Evolutionary conservation across 2,329 filamentous ascomycete species (phyloP), one percentile per base, ranked within the genome.

Genomic region (Bipolaris zeicola): DNA sequence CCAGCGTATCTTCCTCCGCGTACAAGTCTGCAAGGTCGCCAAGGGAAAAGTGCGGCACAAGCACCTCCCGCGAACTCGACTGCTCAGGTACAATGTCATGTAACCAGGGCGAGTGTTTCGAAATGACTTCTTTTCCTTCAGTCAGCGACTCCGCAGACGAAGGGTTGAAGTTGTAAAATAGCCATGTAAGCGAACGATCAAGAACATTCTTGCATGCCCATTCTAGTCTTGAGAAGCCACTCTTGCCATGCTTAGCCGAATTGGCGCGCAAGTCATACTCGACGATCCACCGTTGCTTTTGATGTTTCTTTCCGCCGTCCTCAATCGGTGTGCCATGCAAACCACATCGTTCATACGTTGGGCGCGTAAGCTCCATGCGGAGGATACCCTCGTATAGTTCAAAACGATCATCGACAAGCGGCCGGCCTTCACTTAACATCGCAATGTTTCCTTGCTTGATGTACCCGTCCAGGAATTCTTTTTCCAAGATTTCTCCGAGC

Each of bases 131-230:
- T 7, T 52, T 62, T 0, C 66, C 67, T 14, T 68, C 66, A 0
- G 33, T 18, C 22, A 72, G 58, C 31, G 64, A 73, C 73, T 68
- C 59, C 6, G 31, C 46, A 0, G 54, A 62, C 6, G 57, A 55
- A 5, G 64, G 61, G 54, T 65, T 66, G 48, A 87, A 73, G 66
- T 92, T 89, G 68, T 83, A 88, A 66, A 95, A 93, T 0, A 98
- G 78, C 92, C 94, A 97, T 1, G 85, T 85, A 20, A 88, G 68
- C 1, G 88, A 85, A 42, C 82, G 77, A 46, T 83, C 85, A 20
- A 97, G 80, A 20, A 91, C 91, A 61, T 92, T 91, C 66, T 89
- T 88, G 73, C 88, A 92, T 13, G 92, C 91, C 81, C 90, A 90
- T 6, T 88, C 74, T 13, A 96, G 79, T 43, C 91, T 82, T 60